Evolutionary conservation across 345 rosid genomes (phyloP).

Genomic region (Linum lewisii): DNA sequence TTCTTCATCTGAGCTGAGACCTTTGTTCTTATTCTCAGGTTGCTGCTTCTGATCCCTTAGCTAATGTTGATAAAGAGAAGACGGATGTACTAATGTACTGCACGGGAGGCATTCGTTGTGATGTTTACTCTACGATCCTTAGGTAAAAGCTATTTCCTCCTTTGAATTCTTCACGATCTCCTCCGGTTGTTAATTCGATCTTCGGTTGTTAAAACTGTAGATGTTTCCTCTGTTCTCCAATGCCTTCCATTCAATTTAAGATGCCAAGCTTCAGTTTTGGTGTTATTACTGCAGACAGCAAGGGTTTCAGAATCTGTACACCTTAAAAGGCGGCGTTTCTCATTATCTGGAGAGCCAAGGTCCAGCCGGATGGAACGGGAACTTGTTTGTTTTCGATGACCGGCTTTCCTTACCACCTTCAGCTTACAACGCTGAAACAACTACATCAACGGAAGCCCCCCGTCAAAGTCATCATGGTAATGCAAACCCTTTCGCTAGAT

Average conservation of each 20-base stretch:
- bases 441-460: constrained; percentile 15
- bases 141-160: constrained; percentile 38
- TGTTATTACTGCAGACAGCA: constrained; percentile 42
- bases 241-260: not conserved
- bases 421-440: constrained; percentile 33
- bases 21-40: constrained; percentile 26
- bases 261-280: constrained; percentile 8
- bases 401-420: constrained; percentile 84
- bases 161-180: no score
- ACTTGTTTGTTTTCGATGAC: constrained; percentile 81
- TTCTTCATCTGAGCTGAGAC: not conserved
- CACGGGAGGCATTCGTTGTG: constrained; percentile 96
- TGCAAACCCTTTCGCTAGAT: constrained; percentile 40
- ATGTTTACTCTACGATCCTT: constrained; percentile 78
- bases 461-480: constrained; percentile 23
- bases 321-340: constrained; percentile 79
- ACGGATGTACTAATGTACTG: constrained; percentile 82
- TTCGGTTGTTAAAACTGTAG: no score
- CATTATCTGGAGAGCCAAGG: constrained; percentile 74
- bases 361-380: constrained; percentile 67
- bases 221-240: not conserved
- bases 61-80: constrained; percentile 55
- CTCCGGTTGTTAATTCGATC: no score
- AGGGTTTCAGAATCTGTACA: constrained; percentile 71
- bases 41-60: constrained; percentile 55